These are phyloP conservation scores for Colletotrichum cordylinicola DNA, from an alignment of 2,329 filamentous ascomycete species.

Conservation along the genomic window DNA sequence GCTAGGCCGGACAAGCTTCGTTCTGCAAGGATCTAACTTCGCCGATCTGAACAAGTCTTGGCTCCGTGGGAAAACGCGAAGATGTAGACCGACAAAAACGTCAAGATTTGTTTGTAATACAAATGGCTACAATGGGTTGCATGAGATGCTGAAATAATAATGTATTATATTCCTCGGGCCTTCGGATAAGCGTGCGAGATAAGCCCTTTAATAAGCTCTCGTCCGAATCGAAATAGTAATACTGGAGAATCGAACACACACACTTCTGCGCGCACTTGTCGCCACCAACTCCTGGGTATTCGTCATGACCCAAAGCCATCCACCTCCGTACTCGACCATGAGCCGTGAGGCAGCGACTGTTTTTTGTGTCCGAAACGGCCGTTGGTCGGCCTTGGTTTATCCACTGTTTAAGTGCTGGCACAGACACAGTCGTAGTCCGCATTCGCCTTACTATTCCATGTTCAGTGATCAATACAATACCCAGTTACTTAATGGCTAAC, in stretches of 20 bases:
- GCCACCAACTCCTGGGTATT: background rate
- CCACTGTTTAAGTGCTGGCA: background rate
- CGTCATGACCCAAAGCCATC: fast-evolving
- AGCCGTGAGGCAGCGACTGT: background rate
- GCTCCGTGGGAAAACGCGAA: too few species aligned
- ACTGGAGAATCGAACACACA: background rate
- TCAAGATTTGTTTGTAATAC: too few species aligned
- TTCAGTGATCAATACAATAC: background rate
- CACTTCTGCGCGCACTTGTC: background rate
- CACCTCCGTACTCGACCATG: fast-evolving
- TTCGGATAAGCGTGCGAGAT: too few species aligned
- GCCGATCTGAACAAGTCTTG: background rate
- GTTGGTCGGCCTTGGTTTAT: background rate
- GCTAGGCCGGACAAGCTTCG: background rate
- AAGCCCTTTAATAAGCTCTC: too few species aligned
- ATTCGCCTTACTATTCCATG: background rate
- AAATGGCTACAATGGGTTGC: too few species aligned
- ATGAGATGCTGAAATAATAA: too few species aligned
- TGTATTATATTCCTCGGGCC: too few species aligned
- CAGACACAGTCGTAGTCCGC: background rate
- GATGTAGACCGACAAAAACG: too few species aligned
- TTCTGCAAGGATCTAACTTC: background rate
- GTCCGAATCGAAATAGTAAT: too few species aligned
- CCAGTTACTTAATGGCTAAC: too few species aligned
- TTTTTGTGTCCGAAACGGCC: background rate